These are phyloP conservation scores for Pseudoperonospora humuli DNA, from an alignment of 352 stramenopile species.

Conservation along the genomic window DNA sequence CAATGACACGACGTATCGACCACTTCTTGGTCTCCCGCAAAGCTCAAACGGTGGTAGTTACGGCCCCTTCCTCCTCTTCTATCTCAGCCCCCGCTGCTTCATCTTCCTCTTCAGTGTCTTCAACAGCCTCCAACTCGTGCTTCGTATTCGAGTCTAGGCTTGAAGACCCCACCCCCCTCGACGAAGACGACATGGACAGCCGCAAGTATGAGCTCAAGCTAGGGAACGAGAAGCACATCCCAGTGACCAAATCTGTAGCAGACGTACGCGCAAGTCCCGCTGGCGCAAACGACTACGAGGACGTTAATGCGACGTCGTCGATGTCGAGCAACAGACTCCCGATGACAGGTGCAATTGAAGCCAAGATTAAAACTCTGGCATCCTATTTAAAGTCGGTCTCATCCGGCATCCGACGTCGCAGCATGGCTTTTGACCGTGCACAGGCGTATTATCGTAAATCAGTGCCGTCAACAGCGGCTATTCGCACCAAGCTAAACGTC, in stretches of 20 bases:
- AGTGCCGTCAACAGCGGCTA: conserved; percentile 24
- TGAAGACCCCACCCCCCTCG: conserved; percentile 19
- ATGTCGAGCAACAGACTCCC: conserved; percentile 7
- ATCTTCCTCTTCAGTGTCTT: conserved; percentile 4
- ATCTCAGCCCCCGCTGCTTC: conserved; percentile 4
- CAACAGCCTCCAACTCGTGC: conserved; percentile 7
- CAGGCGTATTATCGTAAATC: conserved; percentile 41
- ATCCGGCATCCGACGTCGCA: conserved; percentile 26
- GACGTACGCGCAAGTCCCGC: conserved; percentile 21
- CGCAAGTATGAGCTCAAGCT: conserved; percentile 37
- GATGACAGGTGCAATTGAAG: conserved; percentile 16
- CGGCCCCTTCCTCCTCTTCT: conserved; percentile 7
- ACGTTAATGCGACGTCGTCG: conserved; percentile 11
- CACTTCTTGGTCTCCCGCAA: conserved; percentile 19
- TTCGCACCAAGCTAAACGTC: conserved; percentile 38
- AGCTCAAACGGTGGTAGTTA: conserved; percentile 9
- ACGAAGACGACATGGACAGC: conserved; percentile 20
- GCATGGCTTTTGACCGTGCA: conserved; percentile 27
- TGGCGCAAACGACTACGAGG: conserved; percentile 15
- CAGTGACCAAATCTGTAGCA: conserved; percentile 17
- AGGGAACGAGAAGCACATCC: conserved; percentile 20
- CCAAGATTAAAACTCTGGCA: conserved; percentile 35
- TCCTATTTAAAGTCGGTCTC: conserved; percentile 43
- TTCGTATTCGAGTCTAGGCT: conserved; percentile 13
- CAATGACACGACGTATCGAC: conserved; percentile 28